Evolutionary conservation across 1,284 basidiomycete species (phyloP).

Genomic region (Schizophyllum amplum): DNA sequence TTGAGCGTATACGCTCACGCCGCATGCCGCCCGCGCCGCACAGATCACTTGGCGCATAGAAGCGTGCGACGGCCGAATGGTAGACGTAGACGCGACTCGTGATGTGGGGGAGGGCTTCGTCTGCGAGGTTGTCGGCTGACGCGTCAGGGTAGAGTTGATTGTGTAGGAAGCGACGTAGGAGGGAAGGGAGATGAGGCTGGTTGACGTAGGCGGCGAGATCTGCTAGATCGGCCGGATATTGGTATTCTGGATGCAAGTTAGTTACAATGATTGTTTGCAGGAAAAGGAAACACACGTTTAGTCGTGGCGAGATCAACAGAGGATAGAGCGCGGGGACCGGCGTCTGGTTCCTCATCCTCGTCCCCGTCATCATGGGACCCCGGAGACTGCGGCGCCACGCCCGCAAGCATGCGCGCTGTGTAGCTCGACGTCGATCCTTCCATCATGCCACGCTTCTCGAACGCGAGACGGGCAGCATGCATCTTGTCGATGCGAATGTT

Average conservation of each 20-base stretch:
- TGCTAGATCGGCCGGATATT: neutral
- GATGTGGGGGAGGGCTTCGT: no score
- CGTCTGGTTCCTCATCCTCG: neutral
- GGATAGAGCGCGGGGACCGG: no score
- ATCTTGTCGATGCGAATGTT: conserved; percentile 12
- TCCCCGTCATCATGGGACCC: neutral
- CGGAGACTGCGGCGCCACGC: no score
- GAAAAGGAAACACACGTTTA: neutral
- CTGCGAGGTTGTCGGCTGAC: no score
- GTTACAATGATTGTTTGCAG: neutral
- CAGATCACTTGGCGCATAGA: conserved; percentile 21
- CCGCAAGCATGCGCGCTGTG: neutral
- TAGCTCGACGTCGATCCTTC: neutral
- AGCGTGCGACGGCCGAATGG: conserved; percentile 14
- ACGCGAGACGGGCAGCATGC: conserved; percentile 12
- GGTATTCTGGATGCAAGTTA: neutral
- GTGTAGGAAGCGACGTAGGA: conserved; percentile 18
- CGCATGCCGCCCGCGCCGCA: conserved; percentile 17
- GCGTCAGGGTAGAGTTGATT: conserved; percentile 9
- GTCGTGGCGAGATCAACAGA: neutral
- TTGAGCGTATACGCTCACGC: conserved; percentile 18
- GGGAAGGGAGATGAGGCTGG: conserved; percentile 11
- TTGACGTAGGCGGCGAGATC: conserved; percentile 9
- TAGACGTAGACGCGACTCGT: conserved; percentile 5
- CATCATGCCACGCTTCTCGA: conserved; percentile 15